Evolutionary conservation across 1,284 basidiomycete genomes (phyloP), one percentile per base, ranked within the genome.

Genomic region (Microbotryomycetes sp.): DNA sequence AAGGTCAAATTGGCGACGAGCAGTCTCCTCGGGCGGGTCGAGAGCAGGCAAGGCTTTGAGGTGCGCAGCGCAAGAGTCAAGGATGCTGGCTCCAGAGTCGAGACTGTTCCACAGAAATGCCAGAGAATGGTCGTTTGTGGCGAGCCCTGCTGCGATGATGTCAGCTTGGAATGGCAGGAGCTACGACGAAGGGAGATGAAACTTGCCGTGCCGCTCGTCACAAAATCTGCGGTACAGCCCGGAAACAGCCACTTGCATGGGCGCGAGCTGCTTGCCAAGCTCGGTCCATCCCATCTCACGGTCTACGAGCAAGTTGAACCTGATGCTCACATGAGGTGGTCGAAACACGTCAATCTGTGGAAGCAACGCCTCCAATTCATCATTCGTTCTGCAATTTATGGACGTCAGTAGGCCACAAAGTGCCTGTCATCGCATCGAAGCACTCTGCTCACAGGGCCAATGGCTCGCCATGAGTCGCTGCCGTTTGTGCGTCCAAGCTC

Each of bases 401-500:
- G 7, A 26, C 21, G n/a, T n/a, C 21, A 26, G 26, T 23, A 26
- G 46, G 46, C 26, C n/a, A 48, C 21, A 21, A 48, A n/a, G 46
- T 18, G 21, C 11, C 21, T 11, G 21, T 26, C 18, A 21, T 23
- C 11, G n/a, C 11, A 13, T 48, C 3, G 6, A 15, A 48, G 18
- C 46, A 18, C 45, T 46, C 45, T 18, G 24, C 16, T 46, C 27
- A 64, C 54, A 57, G 45, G 16, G 18, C 16, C 5, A n/a, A 23
- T 11, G 59, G 31, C 2, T 2, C 3, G 5, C 31, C 46, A 6
- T 54, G 51, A 3, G 31, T 6, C 1, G 59, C 63, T 11, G 63
- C 63, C 2, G 51, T 51, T 15, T 55, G 49, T 4, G 59, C 59
- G 31, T 65, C 63, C 7, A 65, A 41, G 26, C 31, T 28, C 63